Evolutionary conservation across 176 grass and related monocot species (phyloP), one percentile per base, ranked within the genome.

Genomic region (Rhipidocladum racemiflorum): DNA sequence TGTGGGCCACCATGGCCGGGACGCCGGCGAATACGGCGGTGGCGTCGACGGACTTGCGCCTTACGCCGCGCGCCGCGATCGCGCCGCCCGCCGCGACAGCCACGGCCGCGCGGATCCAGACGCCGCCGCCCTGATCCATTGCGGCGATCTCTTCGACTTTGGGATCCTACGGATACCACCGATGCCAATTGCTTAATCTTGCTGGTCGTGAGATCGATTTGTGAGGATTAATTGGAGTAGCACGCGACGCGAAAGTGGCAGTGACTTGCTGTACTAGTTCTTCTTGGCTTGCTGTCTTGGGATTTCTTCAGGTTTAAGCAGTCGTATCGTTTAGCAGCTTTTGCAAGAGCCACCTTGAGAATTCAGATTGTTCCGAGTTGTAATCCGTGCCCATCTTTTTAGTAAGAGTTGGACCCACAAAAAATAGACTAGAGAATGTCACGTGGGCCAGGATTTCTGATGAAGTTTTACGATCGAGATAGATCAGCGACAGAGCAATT

Each of bases 21-120:
- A 99, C 88, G 17, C 96, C 96, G 10, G 91, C 89, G 55, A 93
- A 89, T 27, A 88, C 87, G 14, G 89, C 96, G 17, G 89, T 90
- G 68, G 69, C 78, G 80, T 99, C 87, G 30, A 99, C 89, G 44
- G 96, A 99, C 84, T 91, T 99, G 75, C 92, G 91, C 64, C 85
- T 76, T 12, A 99, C 73, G 18, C 91, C 81, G 87, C 92, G 84
- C 20, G 81, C 91, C 17, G 90, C 92, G 82, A 98, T 85, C 15
- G 85, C 88, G 24, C 80, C 75, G 68, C 85, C 88, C 63, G 60
- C 61, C 69, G 84, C 61, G 74, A 90, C 70, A n/a, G 85, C 88
- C 63, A 42, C 74, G 21, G 64, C 88, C 63, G 72, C 75, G 57
- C 88, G 85, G 74, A 88, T 88, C 91, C 85, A 88, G 40, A 88